phyloP scores from a whole-genome alignment of 2,329 filamentous ascomycete genomes.

The Eurotiales sp. region DNA sequence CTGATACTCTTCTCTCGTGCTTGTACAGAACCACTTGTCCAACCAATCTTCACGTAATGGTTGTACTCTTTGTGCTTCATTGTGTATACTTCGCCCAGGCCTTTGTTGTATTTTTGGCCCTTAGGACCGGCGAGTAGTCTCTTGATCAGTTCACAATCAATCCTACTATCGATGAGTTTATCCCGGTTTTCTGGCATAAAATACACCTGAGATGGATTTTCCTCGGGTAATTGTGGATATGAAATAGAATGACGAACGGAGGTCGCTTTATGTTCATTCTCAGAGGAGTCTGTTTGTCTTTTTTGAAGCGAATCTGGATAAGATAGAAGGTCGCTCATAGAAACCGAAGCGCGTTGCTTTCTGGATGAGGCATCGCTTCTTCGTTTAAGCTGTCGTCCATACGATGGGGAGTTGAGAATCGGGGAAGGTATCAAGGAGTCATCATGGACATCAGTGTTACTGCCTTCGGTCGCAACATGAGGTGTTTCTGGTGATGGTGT shows the following conservation, averaged over 20 bases:
- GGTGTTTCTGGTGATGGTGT: no score
- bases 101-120: not conserved
- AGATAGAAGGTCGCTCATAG: not conserved
- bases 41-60: conserved; percentile 3
- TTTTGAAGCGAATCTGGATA: not conserved
- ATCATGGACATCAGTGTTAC: not conserved
- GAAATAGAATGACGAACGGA: no score
- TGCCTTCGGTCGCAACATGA: no score
- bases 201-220: not conserved
- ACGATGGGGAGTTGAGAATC: not conserved
- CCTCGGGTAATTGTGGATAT: not conserved
- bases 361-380: not conserved
- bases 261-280: no score
- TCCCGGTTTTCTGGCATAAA: not conserved
- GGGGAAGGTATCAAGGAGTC: not conserved
- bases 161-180: not conserved
- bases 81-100: not conserved
- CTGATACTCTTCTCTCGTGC: not conserved
- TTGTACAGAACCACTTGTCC: not conserved
- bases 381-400: not conserved
- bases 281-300: no score
- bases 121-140: not conserved
- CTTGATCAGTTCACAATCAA: not conserved
- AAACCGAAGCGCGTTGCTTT: not conserved
- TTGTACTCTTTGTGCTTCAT: not conserved